These are phyloP conservation scores for Nitzschia sp. DNA, from an alignment of 108 stramenopile species.

Conservation along the genomic window DNA sequence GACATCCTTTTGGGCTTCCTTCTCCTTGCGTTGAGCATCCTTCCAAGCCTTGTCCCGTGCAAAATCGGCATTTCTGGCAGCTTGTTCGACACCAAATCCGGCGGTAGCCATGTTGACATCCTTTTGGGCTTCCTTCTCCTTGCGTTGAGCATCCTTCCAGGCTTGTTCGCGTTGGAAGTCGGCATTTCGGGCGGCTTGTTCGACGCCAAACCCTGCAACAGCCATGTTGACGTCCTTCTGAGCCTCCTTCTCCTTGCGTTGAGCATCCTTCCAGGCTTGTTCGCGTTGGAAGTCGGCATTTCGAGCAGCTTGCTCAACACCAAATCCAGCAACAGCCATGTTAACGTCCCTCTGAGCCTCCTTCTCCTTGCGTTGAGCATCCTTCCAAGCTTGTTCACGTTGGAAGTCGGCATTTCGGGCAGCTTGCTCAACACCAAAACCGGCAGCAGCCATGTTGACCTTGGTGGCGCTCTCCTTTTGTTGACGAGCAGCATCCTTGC, in stretches of 20 bases:
- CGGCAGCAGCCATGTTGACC: conserved; percentile 34
- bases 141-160: conserved; percentile 26
- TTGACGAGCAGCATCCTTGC: conserved; percentile 30
- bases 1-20: conserved; percentile 26
- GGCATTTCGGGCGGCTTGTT: conserved; percentile 38
- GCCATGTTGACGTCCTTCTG: conserved; percentile 47
- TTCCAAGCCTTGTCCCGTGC: conserved; percentile 37
- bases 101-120: conserved; percentile 39
- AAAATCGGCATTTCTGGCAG: conserved; percentile 32
- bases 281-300: conserved; percentile 37
- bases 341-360: conserved; percentile 22
- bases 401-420: conserved; percentile 33
- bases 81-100: conserved; percentile 35
- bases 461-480: conserved; percentile 28
- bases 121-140: conserved; percentile 29
- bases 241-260: conserved; percentile 16
- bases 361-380: conserved; percentile 16
- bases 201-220: conserved; percentile 34
- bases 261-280: conserved; percentile 32
- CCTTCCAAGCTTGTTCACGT: conserved; percentile 34
- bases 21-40: conserved; percentile 19
- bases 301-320: conserved; percentile 33
- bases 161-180: conserved; percentile 41
- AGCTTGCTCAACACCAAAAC: conserved; percentile 37
- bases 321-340: conserved; percentile 41